Conservation (phyloP, 306 rosid genomes). For the Urtica urens region DNA sequence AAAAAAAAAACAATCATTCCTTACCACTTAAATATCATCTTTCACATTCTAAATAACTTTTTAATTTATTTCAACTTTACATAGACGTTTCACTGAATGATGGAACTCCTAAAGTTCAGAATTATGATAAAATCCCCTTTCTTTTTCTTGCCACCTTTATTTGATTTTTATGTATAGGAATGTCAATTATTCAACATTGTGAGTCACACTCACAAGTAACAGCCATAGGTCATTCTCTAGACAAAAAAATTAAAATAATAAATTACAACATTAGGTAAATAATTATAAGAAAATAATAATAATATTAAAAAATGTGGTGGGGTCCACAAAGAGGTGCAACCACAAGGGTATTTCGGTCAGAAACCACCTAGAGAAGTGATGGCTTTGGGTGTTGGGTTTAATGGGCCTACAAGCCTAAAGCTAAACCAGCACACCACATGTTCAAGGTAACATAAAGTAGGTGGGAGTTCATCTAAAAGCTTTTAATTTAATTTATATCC, state of each 20-base stretch:
- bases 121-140: conserved; percentile 4
- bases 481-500: conserved; percentile 7
- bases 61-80: too few relatives aligned
- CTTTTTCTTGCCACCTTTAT: neutral
- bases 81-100: conserved; percentile 10
- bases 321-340: conserved; percentile 43
- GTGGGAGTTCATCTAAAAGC: conserved; percentile 32
- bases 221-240: too few relatives aligned
- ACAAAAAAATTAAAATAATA: too few relatives aligned
- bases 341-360: conserved; percentile 44
- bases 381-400: conserved; percentile 43
- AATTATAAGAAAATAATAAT: neutral
- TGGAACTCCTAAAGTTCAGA: conserved; percentile 8
- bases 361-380: conserved; percentile 32
- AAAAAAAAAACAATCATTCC: too few relatives aligned
- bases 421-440: conserved; percentile 69
- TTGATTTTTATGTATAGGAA: neutral
- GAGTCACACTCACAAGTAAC: neutral
- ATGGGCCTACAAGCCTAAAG: conserved; percentile 68
- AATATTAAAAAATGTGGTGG: conserved; percentile 5
- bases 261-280: too few relatives aligned
- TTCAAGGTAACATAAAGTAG: conserved; percentile 43
- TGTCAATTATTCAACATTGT: neutral
- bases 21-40: too few relatives aligned
- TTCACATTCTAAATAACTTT: too few relatives aligned